Base-by-base conservation (phyloP, 106 monocot species). In the Dactylorhiza incarnata region DNA sequence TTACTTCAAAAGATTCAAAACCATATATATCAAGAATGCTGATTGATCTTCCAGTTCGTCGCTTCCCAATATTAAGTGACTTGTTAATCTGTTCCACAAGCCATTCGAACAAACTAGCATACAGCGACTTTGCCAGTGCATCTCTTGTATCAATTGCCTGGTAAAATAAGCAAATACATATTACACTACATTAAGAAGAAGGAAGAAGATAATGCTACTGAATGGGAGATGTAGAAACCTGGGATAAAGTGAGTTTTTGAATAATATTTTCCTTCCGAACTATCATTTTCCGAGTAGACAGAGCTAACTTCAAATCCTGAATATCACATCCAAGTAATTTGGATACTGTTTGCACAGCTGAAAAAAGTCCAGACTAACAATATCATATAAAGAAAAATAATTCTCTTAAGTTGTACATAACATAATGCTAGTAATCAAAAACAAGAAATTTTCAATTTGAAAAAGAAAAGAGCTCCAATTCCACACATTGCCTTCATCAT, bases 11-110 rank as follows among this genome's bases (percentile, higher is more conserved):
- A 71, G 87, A 99, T 84, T 99, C 97, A 86, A 99, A 99, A 8
- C 97, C 97, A 79, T 99, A 99, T 25, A 99, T 99, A 79, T 99
- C 97, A 73, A 99, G 91, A 79, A 99, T 99, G 74, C 94, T 89
- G 58, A 99, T 99, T 22, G 97, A 94, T 91, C 91, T 94, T 49
- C 94, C 94, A 46, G 94, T 89, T 26, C 77, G 79, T 29, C 87
- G 74, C 81, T 99, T 99, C 49, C 94, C 91, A 51, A 86, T 85
- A 83, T 82, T 84, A 73, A 99, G 78, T 54, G 97, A 94, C 69
- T 82, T 91, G 66, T 94, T 99, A 44, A 99, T 99, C 77, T 91
- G 91, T 77, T 94, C 97, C n/a, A 99, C 91, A 70, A 99, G 62
- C 91, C 91, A 94, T 49, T 99, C 97, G 78, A 99, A 99, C 62